These are phyloP conservation scores for Pleurotus tuoliensis DNA, from an alignment of 768 basidiomycete genomes.

Conservation along the genomic window DNA sequence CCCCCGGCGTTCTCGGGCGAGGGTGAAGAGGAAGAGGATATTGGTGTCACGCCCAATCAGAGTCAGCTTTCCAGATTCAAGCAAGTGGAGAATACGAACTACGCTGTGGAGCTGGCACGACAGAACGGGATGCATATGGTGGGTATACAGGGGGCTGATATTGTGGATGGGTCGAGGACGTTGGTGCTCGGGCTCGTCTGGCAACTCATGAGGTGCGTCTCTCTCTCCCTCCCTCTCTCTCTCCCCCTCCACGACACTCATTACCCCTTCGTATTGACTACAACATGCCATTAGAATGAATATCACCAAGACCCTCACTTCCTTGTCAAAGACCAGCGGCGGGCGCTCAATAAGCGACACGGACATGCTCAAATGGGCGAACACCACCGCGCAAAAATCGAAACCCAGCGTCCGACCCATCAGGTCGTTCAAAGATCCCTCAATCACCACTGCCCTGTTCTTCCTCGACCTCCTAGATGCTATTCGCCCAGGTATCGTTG, in stretches of 20 bases:
- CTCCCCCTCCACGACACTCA: not conserved
- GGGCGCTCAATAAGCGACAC: slow-evolving; percentile 87
- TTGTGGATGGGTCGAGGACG: slow-evolving; percentile 90
- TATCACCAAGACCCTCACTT: slow-evolving; percentile 85
- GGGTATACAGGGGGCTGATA: slow-evolving; percentile 96
- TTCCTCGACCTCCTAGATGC: slow-evolving; percentile 91
- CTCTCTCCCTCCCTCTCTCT: slow-evolving; percentile 7
- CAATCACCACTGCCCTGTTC: slow-evolving; percentile 85
- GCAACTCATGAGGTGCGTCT: slow-evolving; percentile 88
- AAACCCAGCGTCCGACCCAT: slow-evolving; percentile 60
- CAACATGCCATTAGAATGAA: slow-evolving; percentile 51
- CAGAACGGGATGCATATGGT: slow-evolving; percentile 94
- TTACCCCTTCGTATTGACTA: not conserved
- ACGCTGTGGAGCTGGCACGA: slow-evolving; percentile 87
- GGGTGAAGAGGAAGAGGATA: slow-evolving; percentile 72
- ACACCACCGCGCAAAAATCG: slow-evolving; percentile 74
- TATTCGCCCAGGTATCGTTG: slow-evolving; percentile 91
- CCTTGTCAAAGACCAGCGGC: slow-evolving; percentile 59
- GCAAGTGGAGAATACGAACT: slow-evolving; percentile 97
- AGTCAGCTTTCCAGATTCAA: slow-evolving; percentile 92
- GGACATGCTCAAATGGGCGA: slow-evolving; percentile 97
- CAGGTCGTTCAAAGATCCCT: slow-evolving; percentile 93
- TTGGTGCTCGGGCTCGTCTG: slow-evolving; percentile 94
- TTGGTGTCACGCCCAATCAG: slow-evolving; percentile 80
- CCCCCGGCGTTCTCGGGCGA: slow-evolving; percentile 39